Conservation (phyloP, 2,329 filamentous ascomycete genomes). For the Dothideomycetes sp. region DNA sequence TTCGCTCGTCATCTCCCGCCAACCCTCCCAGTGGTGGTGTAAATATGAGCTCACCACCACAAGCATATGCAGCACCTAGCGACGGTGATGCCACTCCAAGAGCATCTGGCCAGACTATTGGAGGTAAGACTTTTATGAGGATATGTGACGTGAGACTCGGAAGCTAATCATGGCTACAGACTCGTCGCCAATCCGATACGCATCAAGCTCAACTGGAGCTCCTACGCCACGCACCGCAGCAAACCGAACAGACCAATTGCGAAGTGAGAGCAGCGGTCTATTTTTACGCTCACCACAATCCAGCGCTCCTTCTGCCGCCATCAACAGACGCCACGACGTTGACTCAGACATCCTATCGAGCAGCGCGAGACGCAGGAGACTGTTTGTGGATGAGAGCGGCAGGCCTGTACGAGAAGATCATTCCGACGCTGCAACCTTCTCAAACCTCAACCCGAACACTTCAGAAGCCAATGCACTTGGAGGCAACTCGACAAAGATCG, state of each 20-base stretch:
- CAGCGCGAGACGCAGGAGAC: constrained; percentile 41
- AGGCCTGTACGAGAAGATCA: constrained; percentile 41
- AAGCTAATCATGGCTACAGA: constrained; percentile 40
- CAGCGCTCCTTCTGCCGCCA: constrained; percentile 41
- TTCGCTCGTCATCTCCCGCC: constrained; percentile 48
- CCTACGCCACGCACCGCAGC: constrained; percentile 25
- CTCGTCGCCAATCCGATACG: constrained; percentile 86
- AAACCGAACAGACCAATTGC: constrained; percentile 56
- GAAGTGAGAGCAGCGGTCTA: constrained; percentile 74
- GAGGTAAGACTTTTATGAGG: too few relatives aligned
- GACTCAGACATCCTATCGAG: constrained; percentile 61
- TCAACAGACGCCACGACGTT: constrained; percentile 71
- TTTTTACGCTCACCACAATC: constrained; percentile 61
- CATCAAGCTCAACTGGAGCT: constrained; percentile 66
- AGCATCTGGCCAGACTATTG: constrained; percentile 48
- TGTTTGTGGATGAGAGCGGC: constrained; percentile 56
- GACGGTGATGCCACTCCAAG: constrained; percentile 61
- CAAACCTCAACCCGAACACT: constrained; percentile 65
- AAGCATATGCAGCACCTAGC: constrained; percentile 27
- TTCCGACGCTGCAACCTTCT: constrained; percentile 53
- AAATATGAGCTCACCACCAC: constrained; percentile 38
- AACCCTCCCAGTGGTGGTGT: constrained; percentile 28
- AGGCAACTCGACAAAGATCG: constrained; percentile 68
- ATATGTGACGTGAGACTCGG: constrained; percentile 4
- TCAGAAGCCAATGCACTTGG: constrained; percentile 85